Evolutionary conservation across 208 protist species (phyloP), one percentile per base, ranked within the genome.

Genomic region (Balamuthia mandrillaris): DNA sequence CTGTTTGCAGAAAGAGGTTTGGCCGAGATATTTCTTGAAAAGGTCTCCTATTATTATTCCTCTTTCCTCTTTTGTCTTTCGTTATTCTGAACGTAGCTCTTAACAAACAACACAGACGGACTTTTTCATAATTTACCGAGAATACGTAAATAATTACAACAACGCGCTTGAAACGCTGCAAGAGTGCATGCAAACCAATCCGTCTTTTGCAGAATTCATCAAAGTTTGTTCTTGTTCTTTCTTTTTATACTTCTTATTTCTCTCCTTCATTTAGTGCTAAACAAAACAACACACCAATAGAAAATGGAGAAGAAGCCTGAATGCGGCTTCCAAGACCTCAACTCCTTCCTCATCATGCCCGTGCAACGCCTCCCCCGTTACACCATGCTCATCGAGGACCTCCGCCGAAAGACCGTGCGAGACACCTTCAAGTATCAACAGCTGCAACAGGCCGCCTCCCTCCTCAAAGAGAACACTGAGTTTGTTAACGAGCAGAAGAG

Each of bases 71-170:
- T n/a, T n/a, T n/a, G n/a, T n/a, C n/a, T n/a, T n/a, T n/a, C n/a
- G n/a, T n/a, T n/a, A n/a, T n/a, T n/a, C n/a, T n/a, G n/a, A n/a
- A n/a, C n/a, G n/a, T n/a, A n/a, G n/a, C n/a, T n/a, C n/a, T n/a
- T n/a, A n/a, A n/a, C n/a, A n/a, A n/a, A n/a, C n/a, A n/a, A n/a
- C n/a, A n/a, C 68, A 77, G 42, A 77, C 68, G 5, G 68, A n/a
- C 68, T 77, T 77, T 31, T 77, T 77, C 68, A 47, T 58, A 39
- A 41, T 77, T 0, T 77, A 77, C 68, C 49, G 24, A 7, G 56
- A 41, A n/a, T 77, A 77, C 68, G 56, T 77, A 41, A 77, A 77
- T 47, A 77, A 77, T 47, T 77, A 77, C 68, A 47, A 77, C 45
- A 37, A 21, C 24, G 49, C 68, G 12, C 49, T 77, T 31, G 21